Evolutionary conservation across 176 grass and related monocot genomes (phyloP), one percentile per base, ranked within the genome.

Genomic region (Cymbopogon citratus): DNA sequence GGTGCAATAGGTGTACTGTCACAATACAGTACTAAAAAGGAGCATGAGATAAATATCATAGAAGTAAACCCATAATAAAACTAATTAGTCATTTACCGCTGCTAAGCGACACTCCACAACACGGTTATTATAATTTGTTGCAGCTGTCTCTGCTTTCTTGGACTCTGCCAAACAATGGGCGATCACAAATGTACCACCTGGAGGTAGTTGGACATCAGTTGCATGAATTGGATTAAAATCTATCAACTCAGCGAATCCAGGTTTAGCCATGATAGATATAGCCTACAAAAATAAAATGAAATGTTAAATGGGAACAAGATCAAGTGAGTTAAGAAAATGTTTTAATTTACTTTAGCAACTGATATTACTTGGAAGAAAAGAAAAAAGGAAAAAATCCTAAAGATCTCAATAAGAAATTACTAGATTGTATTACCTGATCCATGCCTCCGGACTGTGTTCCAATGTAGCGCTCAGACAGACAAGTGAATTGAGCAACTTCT

Each of bases 401-500:
- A 7, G 38, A 41, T 14, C 9, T 25, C 7, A 62, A 57, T 4
- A 61, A 66, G 34, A 60, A n/a, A 68, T 28, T 36, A 26, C 21
- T 12, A 28, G 12, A 72, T 25, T 2, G 52, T 4, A 4, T 41
- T 87, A 98, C 96, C 96, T 98, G 96, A 76, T 98, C 96, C 96
- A 98, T 98, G 33, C 96, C 92, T 46, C 96, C 96, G 15, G 96
- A 98, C 71, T 95, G 92, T 63, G 91, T 98, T 69, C 96, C 96
- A 56, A 98, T 95, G 66, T 95, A 89, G 16, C 85, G 90, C 74
- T 98, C 96, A 83, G 90, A 98, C 31, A 93, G 77, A 73, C 96
- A 98, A 1, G 96, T 91, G 74, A 98, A 94, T 75, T 95, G 92
- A 80, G 96, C 96, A 87, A 95, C 87, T 88, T 98, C 96, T 98